phyloP scores from a whole-genome alignment of 371 early-diverging fungal species.

The Rhizomucor miehei region DNA sequence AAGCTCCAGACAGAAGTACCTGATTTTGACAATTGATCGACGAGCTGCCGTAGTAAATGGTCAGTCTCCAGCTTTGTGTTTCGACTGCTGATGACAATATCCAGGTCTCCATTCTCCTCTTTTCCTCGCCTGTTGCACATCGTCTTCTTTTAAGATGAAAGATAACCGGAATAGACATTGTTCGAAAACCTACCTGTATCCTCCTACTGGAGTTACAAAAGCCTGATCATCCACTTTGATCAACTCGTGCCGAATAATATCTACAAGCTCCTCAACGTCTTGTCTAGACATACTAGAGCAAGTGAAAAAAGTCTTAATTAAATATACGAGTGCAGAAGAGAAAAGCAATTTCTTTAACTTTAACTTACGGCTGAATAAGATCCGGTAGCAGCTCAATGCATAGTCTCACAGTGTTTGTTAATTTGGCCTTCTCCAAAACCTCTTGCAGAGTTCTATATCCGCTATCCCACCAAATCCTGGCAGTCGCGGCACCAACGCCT shows the following conservation, averaged over 20 bases:
- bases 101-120: slow-evolving; percentile 49
- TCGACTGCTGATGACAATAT: slow-evolving; percentile 44
- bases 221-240: slow-evolving; percentile 21
- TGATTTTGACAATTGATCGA: slow-evolving; percentile 17
- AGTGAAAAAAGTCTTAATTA: too few species aligned
- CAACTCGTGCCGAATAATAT: slow-evolving; percentile 30
- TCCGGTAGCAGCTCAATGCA: slow-evolving; percentile 43
- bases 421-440: slow-evolving; percentile 27
- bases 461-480: slow-evolving; percentile 43
- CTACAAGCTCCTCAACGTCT: slow-evolving; percentile 47
- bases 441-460: slow-evolving; percentile 49
- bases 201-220: slow-evolving; percentile 42
- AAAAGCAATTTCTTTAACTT: too few species aligned
- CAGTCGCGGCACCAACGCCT: slow-evolving; percentile 47
- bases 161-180: too few species aligned
- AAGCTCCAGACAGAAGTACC: too few species aligned
- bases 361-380: slow-evolving; percentile 33
- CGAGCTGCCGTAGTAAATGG: slow-evolving; percentile 24
- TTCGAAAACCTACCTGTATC: slow-evolving; percentile 29
- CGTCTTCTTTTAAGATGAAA: too few species aligned
- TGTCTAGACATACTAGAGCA: slow-evolving; percentile 32
- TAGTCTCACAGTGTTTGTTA: slow-evolving; percentile 23
- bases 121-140: slow-evolving; percentile 41
- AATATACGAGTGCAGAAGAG: too few species aligned
- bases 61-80: slow-evolving; percentile 11